phyloP scores from a whole-genome alignment of 129 eudicot genomes.

The Saposhnikovia divaricata region DNA sequence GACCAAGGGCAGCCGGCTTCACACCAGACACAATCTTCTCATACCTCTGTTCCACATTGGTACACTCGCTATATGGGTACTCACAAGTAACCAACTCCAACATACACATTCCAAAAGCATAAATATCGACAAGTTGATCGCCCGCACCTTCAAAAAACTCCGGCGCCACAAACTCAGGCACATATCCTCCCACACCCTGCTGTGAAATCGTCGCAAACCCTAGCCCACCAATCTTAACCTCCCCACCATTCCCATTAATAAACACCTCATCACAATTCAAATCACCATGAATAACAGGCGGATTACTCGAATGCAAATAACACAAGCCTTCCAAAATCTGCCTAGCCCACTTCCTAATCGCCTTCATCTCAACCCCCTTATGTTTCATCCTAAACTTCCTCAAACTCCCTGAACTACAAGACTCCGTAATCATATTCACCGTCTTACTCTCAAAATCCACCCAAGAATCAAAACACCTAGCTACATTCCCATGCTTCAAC shows the following conservation, averaged over 20 bases:
- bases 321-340: conserved; percentile 50
- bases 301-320: conserved; percentile 48
- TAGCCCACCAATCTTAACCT: conserved; percentile 66
- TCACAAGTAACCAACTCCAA: conserved; percentile 45
- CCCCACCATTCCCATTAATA: conserved; percentile 62
- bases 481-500: conserved; percentile 40
- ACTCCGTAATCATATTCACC: conserved; percentile 53
- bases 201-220: conserved; percentile 47
- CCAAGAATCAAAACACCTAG: conserved; percentile 38
- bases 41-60: conserved; percentile 34
- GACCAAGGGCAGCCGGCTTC: conserved; percentile 15
- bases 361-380: conserved; percentile 41
- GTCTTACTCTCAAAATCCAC: conserved; percentile 32
- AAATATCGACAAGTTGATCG: conserved; percentile 43
- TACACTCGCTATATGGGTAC: conserved; percentile 45
- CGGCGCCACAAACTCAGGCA: conserved; percentile 42
- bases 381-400: conserved; percentile 53
- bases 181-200: conserved; percentile 24
- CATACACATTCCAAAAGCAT: conserved; percentile 50
- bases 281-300: conserved; percentile 64
- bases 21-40: conserved; percentile 35
- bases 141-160: conserved; percentile 43
- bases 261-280: conserved; percentile 63
- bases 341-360: conserved; percentile 52
- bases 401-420: conserved; percentile 46